Conservation (phyloP, 768 basidiomycete species). For the Strobilomyces echinocephalus region DNA sequence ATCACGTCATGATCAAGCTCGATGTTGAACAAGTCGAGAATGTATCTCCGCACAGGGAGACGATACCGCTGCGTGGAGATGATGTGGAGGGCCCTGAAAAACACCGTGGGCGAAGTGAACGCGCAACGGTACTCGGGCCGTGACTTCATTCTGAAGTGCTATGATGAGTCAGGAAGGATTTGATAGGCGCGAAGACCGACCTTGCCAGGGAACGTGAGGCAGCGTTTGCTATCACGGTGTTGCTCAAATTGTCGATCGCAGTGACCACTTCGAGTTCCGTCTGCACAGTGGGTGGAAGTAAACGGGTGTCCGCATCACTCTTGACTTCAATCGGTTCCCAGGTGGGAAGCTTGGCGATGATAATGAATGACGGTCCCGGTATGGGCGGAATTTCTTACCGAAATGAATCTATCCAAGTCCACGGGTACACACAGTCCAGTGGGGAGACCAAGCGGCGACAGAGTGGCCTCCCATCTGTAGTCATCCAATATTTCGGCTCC, state of each 20-base stretch:
- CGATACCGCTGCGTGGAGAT: slow-evolving; percentile 89
- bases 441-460: slow-evolving; percentile 78
- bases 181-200: slow-evolving; percentile 38
- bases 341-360: slow-evolving; percentile 54
- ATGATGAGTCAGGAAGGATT: background rate
- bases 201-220: slow-evolving; percentile 86
- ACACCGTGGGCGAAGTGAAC: slow-evolving; percentile 74
- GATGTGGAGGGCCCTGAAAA: slow-evolving; percentile 80
- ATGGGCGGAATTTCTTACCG: slow-evolving; percentile 44
- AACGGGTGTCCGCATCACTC: slow-evolving; percentile 37
- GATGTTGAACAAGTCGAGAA: slow-evolving; percentile 88
- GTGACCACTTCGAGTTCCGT: slow-evolving; percentile 80
- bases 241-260: slow-evolving; percentile 89
- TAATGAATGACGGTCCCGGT: slow-evolving; percentile 2
- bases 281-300: slow-evolving; percentile 62
- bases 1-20: slow-evolving; percentile 65
- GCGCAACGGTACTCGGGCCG: slow-evolving; percentile 67
- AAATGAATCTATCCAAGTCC: slow-evolving; percentile 76
- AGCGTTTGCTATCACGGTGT: slow-evolving; percentile 92
- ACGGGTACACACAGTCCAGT: slow-evolving; percentile 89
- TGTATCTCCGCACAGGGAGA: slow-evolving; percentile 86
- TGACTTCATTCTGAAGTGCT: slow-evolving; percentile 62
- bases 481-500: slow-evolving; percentile 93
- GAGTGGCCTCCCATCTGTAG: slow-evolving; percentile 87
- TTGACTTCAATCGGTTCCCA: slow-evolving; percentile 46